These are phyloP conservation scores for Odontarrhena argentea DNA, from an alignment of 345 rosid species.

Conservation along the genomic window DNA sequence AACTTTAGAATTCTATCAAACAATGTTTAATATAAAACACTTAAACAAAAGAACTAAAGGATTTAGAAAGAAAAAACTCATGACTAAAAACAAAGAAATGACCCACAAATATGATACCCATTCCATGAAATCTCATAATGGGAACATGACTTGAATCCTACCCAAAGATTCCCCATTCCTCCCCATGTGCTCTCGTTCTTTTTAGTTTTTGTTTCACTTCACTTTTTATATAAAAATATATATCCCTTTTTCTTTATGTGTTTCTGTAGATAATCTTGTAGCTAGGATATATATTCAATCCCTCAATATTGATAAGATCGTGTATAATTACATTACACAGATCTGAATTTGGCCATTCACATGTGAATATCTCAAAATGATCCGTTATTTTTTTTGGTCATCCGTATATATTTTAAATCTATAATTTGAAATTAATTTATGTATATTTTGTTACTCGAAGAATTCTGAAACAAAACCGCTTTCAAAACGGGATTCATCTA, in stretches of 20 bases:
- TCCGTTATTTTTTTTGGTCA: no score
- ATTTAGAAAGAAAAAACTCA: neutral
- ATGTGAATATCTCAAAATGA: conserved; percentile 24
- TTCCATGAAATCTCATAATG: conserved; percentile 31
- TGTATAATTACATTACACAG: neutral
- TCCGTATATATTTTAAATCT: no score
- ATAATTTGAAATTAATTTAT: no score
- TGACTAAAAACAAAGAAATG: conserved; percentile 13
- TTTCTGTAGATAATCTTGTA: conserved; percentile 17
- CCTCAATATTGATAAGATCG: conserved; percentile 8
- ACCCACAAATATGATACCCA: conserved; percentile 34
- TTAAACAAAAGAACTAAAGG: neutral
- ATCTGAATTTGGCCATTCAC: conserved; percentile 13
- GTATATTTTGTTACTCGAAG: no score
- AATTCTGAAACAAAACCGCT: no score
- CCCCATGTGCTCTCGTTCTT: conserved; percentile 33
- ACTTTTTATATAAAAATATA: conserved; percentile 8
- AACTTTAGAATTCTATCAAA: no score
- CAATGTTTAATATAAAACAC: neutral
- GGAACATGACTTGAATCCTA: conserved; percentile 38
- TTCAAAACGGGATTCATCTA: no score
- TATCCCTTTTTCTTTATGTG: conserved; percentile 9
- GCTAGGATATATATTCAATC: conserved; percentile 4
- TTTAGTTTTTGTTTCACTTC: conserved; percentile 32
- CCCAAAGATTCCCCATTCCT: conserved; percentile 37